Percentiles rank a stretch among this genome's conserved stretches.
phyloP scores from a whole-genome alignment of 768 basidiomycete genomes.

The Suillus lakei region DNA sequence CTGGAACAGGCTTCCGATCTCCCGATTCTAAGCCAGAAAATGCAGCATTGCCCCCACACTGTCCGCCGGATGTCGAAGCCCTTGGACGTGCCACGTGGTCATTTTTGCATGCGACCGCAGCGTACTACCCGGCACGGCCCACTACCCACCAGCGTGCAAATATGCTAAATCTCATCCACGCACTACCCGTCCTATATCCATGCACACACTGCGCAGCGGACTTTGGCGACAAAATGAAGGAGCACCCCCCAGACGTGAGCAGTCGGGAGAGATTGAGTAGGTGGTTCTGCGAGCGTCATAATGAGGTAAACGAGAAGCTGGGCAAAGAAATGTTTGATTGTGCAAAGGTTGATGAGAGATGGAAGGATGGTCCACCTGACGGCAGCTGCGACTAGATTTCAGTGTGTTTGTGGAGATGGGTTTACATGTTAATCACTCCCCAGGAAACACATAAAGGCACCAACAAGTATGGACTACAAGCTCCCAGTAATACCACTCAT shows the following conservation, averaged over 20 bases:
- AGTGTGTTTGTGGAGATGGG: neutral
- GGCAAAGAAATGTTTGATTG: slow-evolving; percentile 89
- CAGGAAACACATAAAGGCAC: neutral
- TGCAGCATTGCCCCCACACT: slow-evolving; percentile 59
- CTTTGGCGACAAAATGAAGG: slow-evolving; percentile 71
- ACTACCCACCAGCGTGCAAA: slow-evolving; percentile 75
- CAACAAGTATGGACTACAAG: neutral
- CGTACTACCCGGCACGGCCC: slow-evolving; percentile 91
- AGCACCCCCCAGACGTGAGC: slow-evolving; percentile 78
- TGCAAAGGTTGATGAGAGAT: slow-evolving; percentile 79
- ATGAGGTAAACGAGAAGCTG: slow-evolving; percentile 86
- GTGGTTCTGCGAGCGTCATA: slow-evolving; percentile 94
- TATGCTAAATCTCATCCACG: slow-evolving; percentile 80
- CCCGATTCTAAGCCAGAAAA: slow-evolving; percentile 31
- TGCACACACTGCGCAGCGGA: slow-evolving; percentile 86
- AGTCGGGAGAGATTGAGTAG: slow-evolving; percentile 67
- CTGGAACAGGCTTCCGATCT: slow-evolving; percentile 31
- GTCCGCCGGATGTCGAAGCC: slow-evolving; percentile 89
- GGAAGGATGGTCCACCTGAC: slow-evolving; percentile 89
- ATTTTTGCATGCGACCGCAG: slow-evolving; percentile 93
- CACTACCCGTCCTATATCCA: slow-evolving; percentile 86
- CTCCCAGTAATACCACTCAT: neutral
- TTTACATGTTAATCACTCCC: no score
- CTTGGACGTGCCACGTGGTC: slow-evolving; percentile 96
- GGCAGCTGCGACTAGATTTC: slow-evolving; percentile 81